phyloP scores from a whole-genome alignment of 495 filamentous ascomycete species.

The Immersiella caudata region DNA sequence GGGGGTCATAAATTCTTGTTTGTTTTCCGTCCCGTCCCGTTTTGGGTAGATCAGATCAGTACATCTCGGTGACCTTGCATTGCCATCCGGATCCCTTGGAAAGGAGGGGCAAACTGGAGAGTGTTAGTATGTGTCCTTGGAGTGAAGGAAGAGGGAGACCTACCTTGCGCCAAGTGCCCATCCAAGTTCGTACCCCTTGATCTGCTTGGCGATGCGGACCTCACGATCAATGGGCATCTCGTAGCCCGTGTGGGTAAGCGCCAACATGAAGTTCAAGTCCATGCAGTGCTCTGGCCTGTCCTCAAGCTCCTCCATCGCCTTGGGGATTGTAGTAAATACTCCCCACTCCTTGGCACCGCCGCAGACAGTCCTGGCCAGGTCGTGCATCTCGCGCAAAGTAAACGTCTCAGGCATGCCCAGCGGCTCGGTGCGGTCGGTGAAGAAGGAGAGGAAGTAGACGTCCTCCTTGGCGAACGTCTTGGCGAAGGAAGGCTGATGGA shows the following conservation, averaged over 20 bases:
- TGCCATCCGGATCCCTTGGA: slow-evolving; percentile 51
- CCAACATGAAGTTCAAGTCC: slow-evolving; percentile 94
- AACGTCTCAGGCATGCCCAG: slow-evolving; percentile 96
- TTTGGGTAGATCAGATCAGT: slow-evolving; percentile 26
- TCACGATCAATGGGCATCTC: slow-evolving; percentile 96
- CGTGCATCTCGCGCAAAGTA: slow-evolving; percentile 81
- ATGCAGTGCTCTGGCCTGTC: slow-evolving; percentile 88
- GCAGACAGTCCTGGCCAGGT: slow-evolving; percentile 83
- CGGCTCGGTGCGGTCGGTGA: slow-evolving; percentile 88
- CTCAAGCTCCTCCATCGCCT: slow-evolving; percentile 71
- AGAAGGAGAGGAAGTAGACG: slow-evolving; percentile 95
- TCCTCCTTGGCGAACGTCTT: slow-evolving; percentile 94
- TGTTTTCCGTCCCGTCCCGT: neutral
- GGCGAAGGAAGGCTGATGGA: slow-evolving; percentile 88
- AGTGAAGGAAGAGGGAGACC: slow-evolving; percentile 35
- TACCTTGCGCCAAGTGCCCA: slow-evolving; percentile 98
- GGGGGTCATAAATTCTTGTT: slow-evolving; percentile 3
- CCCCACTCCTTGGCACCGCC: slow-evolving; percentile 76
- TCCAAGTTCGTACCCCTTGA: slow-evolving; percentile 93
- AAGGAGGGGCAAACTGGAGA: slow-evolving; percentile 49
- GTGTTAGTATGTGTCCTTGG: slow-evolving; percentile 43
- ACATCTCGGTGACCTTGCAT: slow-evolving; percentile 51
- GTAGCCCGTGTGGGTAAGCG: slow-evolving; percentile 90
- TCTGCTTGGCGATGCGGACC: slow-evolving; percentile 98
- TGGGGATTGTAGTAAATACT: slow-evolving; percentile 71